Conservation (phyloP, 148 eudicot genomes). For the Rhododendron mucronatum region DNA sequence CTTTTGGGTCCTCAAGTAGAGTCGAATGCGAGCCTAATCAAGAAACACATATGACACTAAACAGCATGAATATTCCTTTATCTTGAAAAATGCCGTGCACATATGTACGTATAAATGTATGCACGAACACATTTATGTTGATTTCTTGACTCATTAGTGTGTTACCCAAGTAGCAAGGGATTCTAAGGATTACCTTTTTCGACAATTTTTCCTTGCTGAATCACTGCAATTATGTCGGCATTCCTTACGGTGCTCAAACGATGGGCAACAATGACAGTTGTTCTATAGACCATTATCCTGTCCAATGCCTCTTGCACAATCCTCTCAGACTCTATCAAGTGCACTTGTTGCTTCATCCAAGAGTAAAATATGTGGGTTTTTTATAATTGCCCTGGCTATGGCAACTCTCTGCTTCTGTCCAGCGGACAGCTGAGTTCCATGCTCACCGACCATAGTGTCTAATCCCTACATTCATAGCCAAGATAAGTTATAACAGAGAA, state of each 20-base stretch:
- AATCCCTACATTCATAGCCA: slow-evolving; percentile 41
- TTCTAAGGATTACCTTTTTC: slow-evolving; percentile 54
- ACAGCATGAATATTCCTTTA: background rate
- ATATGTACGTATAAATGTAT: no score
- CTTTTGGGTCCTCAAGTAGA: slow-evolving; percentile 63
- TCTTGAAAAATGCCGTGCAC: no score
- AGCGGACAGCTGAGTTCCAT: slow-evolving; percentile 55
- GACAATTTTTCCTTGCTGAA: slow-evolving; percentile 66
- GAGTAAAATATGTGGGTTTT: slow-evolving; percentile 71
- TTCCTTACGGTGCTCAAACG: slow-evolving; percentile 71
- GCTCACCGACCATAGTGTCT: slow-evolving; percentile 82
- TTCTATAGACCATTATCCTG: slow-evolving; percentile 65
- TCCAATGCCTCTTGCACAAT: slow-evolving; percentile 82
- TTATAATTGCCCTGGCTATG: slow-evolving; percentile 78
- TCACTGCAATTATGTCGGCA: slow-evolving; percentile 71
- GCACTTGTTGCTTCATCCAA: slow-evolving; percentile 93
- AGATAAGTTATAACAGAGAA: background rate
- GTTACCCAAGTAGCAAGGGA: background rate
- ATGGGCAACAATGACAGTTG: slow-evolving; percentile 79
- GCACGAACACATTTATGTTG: no score
- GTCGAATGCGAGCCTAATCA: slow-evolving; percentile 52
- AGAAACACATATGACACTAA: background rate
- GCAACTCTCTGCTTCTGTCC: slow-evolving; percentile 41
- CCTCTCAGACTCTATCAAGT: slow-evolving; percentile 76
- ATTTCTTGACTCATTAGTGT: background rate